These are phyloP conservation scores for Ramalina intermedia DNA, from an alignment of 495 filamentous ascomycete genomes.

Conservation along the genomic window DNA sequence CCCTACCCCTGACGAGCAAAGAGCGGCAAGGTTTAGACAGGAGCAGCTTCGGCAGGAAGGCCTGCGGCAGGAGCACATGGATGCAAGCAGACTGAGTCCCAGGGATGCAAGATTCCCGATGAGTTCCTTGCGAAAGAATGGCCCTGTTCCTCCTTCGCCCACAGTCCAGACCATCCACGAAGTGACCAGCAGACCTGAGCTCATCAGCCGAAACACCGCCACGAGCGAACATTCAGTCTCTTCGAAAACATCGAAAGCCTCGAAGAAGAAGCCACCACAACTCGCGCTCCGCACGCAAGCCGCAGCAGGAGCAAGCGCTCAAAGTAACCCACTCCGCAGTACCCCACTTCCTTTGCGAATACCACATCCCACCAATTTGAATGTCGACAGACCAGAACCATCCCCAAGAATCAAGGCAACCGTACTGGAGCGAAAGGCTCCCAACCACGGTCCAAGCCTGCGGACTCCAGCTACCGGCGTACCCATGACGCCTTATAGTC, in stretches of 20 bases:
- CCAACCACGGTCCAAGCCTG: conserved; percentile 22
- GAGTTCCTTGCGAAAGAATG: conserved; percentile 10
- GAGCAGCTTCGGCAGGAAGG: neutral
- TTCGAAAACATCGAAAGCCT: conserved; percentile 7
- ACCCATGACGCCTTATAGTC: conserved; percentile 64
- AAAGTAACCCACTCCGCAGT: conserved; percentile 15
- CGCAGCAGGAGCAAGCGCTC: conserved; percentile 2
- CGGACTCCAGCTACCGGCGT: conserved; percentile 57
- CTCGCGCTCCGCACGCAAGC: conserved; percentile 13
- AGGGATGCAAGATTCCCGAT: conserved; percentile 8
- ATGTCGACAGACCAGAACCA: conserved; percentile 33
- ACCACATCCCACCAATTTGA: conserved; percentile 14
- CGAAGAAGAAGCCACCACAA: conserved; percentile 12
- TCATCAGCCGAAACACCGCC: neutral
- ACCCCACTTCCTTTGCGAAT: conserved; percentile 26
- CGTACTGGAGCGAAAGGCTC: conserved; percentile 50
- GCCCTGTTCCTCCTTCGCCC: conserved; percentile 11
- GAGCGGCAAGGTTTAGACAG: neutral
- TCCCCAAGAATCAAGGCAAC: conserved; percentile 56
- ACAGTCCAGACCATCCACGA: conserved; percentile 12
- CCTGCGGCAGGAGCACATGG: neutral
- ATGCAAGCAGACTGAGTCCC: conserved; percentile 14
- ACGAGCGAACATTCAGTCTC: conserved; percentile 2
- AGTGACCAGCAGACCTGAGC: neutral
- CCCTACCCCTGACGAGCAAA: conserved; percentile 15